phyloP scores from a whole-genome alignment of 2,329 filamentous ascomycete species.

The Colletotrichum orbiculare region DNA sequence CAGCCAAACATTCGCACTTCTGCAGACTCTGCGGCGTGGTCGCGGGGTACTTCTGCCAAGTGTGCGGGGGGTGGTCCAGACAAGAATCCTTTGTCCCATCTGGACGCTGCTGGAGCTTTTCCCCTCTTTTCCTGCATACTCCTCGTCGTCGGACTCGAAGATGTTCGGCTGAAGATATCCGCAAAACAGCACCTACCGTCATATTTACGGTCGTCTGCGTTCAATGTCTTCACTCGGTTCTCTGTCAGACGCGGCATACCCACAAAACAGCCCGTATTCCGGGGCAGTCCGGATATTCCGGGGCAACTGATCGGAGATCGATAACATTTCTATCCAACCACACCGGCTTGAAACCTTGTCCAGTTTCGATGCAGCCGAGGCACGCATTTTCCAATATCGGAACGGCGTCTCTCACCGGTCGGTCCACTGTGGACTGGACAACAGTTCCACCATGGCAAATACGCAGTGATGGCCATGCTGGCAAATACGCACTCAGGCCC shows the following conservation, averaged over 20 bases:
- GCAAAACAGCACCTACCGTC: slow-evolving; percentile 53
- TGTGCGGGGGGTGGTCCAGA: slow-evolving; percentile 39
- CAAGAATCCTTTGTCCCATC: slow-evolving; percentile 14
- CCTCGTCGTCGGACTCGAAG: slow-evolving; percentile 58
- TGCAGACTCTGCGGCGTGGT: slow-evolving; percentile 36
- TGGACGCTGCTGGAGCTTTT: slow-evolving; percentile 42
- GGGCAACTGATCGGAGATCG: slow-evolving; percentile 45
- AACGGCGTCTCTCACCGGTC: slow-evolving; percentile 45
- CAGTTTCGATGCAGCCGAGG: slow-evolving; percentile 16
- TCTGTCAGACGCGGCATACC: slow-evolving; percentile 37
- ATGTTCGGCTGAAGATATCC: slow-evolving; percentile 53
- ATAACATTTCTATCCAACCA: slow-evolving; percentile 45
- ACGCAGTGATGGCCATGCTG: slow-evolving; percentile 38
- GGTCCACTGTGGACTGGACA: slow-evolving; percentile 44
- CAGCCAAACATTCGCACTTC: too few relatives aligned
- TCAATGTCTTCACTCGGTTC: slow-evolving; percentile 41
- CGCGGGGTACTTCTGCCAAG: slow-evolving; percentile 22
- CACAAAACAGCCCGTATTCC: slow-evolving; percentile 49
- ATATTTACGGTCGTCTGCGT: slow-evolving; percentile 46
- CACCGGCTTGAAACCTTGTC: slow-evolving; percentile 41
- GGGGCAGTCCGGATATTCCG: slow-evolving; percentile 37
- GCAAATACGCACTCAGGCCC: slow-evolving; percentile 40
- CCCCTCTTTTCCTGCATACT: slow-evolving; percentile 54
- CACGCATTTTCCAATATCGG: slow-evolving; percentile 33
- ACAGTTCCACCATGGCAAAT: too few relatives aligned